Evolutionary conservation across 2,329 filamentous ascomycete genomes (phyloP).

Genomic region (Madurella mycetomatis): DNA sequence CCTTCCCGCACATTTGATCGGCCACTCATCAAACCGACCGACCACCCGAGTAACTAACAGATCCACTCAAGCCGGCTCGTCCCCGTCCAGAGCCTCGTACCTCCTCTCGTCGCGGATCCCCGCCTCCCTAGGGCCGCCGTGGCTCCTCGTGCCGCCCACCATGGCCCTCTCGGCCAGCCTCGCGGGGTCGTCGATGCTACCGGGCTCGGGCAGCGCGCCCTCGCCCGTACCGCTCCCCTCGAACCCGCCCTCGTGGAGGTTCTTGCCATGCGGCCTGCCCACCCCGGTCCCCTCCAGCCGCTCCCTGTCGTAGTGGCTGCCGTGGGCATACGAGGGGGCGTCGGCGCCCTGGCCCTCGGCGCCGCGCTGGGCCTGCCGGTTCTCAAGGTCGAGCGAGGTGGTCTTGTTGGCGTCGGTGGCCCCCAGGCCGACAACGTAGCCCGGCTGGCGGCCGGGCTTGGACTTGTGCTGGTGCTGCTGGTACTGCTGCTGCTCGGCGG

Average conservation of each 20-base stretch:
- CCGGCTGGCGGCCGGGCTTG: background rate
- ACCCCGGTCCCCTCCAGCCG: background rate
- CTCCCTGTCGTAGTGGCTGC: slow-evolving; percentile 3
- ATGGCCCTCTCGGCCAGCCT: slow-evolving; percentile 11
- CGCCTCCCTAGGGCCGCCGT: background rate
- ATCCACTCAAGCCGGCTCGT: slow-evolving; percentile 10
- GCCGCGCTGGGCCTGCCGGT: slow-evolving; percentile 13
- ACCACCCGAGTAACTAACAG: background rate
- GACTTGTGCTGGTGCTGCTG: background rate
- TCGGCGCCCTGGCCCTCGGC: slow-evolving; percentile 9
- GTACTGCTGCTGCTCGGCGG: background rate
- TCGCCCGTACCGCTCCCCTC: slow-evolving; percentile 22
- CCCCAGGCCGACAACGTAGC: background rate
- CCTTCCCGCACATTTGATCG: too few relatives aligned
- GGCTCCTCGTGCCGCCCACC: background rate
- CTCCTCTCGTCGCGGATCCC: slow-evolving; percentile 3
- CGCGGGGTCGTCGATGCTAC: slow-evolving; percentile 24
- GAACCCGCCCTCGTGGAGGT: slow-evolving; percentile 27
- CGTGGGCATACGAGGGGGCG: slow-evolving; percentile 25
- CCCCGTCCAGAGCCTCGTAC: slow-evolving; percentile 11
- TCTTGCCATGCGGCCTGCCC: slow-evolving; percentile 27
- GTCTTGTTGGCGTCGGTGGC: slow-evolving; percentile 1
- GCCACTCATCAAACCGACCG: too few relatives aligned
- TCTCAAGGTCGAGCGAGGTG: slow-evolving; percentile 7
- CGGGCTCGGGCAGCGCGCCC: slow-evolving; percentile 25